phyloP scores from a whole-genome alignment of 2,329 filamentous ascomycete genomes.

The Fusarium pseudonygamai region DNA sequence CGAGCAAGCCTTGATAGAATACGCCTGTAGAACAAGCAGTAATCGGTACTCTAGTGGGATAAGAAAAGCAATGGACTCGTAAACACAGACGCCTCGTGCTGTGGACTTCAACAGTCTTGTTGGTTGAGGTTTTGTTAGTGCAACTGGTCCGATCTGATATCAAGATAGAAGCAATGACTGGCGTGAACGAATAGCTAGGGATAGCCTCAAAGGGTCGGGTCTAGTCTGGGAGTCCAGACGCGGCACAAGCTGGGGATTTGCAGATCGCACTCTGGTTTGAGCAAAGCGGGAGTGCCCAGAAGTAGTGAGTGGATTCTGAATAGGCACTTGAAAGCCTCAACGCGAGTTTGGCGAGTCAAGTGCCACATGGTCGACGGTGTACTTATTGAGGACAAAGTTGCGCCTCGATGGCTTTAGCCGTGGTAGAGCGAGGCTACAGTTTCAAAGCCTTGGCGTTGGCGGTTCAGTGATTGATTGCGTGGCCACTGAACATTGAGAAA shows the following conservation, averaged over 20 bases:
- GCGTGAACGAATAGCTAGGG: background rate
- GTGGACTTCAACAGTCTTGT: constrained; percentile 7
- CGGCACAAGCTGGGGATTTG: constrained; percentile 12
- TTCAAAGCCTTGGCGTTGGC: constrained; percentile 5
- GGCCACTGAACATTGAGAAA: background rate
- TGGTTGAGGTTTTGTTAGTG: constrained; percentile 10
- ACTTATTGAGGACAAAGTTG: background rate
- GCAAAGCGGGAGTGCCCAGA: constrained; percentile 3
- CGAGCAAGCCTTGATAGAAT: background rate
- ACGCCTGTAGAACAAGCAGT: background rate
- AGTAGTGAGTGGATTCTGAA: constrained; percentile 19
- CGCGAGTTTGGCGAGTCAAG: constrained; percentile 17
- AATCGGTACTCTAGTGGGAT: background rate
- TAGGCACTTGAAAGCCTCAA: background rate
- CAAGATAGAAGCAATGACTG: background rate
- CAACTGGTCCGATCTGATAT: background rate
- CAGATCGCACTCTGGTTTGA: constrained; percentile 12
- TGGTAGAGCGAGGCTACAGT: background rate
- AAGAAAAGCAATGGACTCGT: background rate
- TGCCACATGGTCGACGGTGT: constrained; percentile 12
- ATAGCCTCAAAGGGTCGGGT: background rate
- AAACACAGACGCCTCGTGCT: constrained; percentile 33
- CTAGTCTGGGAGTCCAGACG: constrained; percentile 12
- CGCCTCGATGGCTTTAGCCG: constrained; percentile 10
- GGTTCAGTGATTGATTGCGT: background rate